Conservation (phyloP, 345 rosid genomes). For the Sonneratia alba region DNA sequence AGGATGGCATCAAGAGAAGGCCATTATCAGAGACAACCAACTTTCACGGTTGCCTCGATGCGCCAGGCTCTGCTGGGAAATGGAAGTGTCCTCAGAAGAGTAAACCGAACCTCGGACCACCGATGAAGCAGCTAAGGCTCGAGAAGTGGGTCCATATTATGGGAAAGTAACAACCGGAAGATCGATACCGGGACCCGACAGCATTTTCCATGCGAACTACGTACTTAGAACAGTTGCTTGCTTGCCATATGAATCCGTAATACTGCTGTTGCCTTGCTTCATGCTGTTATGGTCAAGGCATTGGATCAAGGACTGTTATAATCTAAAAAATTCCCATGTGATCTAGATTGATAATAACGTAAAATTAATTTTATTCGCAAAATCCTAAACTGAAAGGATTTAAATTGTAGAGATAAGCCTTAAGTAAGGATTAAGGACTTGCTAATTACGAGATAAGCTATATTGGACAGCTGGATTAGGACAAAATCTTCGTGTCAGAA, state of each 20-base stretch:
- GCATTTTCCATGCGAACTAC: neutral
- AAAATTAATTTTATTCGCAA: too few species aligned
- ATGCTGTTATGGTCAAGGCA: too few species aligned
- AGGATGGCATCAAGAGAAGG: constrained; percentile 22
- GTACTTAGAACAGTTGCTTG: neutral
- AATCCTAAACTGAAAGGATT: too few species aligned
- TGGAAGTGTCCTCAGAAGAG: constrained; percentile 76
- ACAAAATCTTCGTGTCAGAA: neutral
- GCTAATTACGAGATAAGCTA: too few species aligned
- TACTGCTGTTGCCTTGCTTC: too few species aligned
- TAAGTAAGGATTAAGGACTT: too few species aligned
- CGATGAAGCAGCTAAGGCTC: constrained; percentile 76
- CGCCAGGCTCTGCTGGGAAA: constrained; percentile 40
- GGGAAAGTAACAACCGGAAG: constrained; percentile 6
- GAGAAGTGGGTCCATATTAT: constrained; percentile 56
- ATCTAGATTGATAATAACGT: too few species aligned
- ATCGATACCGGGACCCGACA: neutral
- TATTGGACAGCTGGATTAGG: neutral
- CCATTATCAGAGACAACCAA: constrained; percentile 46
- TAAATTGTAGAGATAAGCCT: too few species aligned
- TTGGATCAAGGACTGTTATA: too few species aligned
- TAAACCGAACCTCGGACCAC: constrained; percentile 57
- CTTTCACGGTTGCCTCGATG: constrained; percentile 16
- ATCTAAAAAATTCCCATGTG: too few species aligned
- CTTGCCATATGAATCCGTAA: neutral